Conservation (phyloP, 352 stramenopile genomes). For the Pythium vanterpoolii region DNA sequence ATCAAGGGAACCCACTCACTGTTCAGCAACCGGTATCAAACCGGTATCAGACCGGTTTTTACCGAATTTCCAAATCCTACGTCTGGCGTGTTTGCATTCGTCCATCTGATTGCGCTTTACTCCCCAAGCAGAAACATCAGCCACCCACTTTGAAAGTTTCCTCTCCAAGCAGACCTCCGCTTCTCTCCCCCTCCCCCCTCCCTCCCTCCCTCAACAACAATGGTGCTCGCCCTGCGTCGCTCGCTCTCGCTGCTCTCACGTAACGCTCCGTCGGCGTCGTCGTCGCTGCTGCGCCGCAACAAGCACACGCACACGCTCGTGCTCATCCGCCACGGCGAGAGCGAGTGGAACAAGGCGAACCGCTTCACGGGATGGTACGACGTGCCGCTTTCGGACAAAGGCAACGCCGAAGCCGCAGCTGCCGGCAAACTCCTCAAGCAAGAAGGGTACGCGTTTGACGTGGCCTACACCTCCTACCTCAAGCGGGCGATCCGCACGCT, state of each 20-base stretch:
- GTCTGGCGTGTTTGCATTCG: neutral
- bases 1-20: conserved; percentile 3
- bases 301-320: conserved; percentile 85
- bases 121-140: conserved; percentile 30
- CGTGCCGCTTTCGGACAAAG: conserved; percentile 87
- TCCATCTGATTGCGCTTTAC: conserved; percentile 13
- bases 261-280: conserved; percentile 26
- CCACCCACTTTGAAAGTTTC: conserved; percentile 6
- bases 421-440: conserved; percentile 88
- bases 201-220: conserved; percentile 16
- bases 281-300: conserved; percentile 33
- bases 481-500: conserved; percentile 93
- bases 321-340: conserved; percentile 93
- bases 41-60: conserved; percentile 6
- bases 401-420: conserved; percentile 89
- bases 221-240: conserved; percentile 59
- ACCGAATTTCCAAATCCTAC: neutral
- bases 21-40: no score
- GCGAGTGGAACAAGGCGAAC: conserved; percentile 95
- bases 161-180: conserved; percentile 8
- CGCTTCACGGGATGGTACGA: conserved; percentile 94
- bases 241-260: conserved; percentile 32
- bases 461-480: conserved; percentile 94
- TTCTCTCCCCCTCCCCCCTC: neutral
- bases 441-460: conserved; percentile 93